Evolutionary conservation across 371 early-diverging fungal species (phyloP), one percentile per base, ranked within the genome.

Genomic region (Mucor indicus): DNA sequence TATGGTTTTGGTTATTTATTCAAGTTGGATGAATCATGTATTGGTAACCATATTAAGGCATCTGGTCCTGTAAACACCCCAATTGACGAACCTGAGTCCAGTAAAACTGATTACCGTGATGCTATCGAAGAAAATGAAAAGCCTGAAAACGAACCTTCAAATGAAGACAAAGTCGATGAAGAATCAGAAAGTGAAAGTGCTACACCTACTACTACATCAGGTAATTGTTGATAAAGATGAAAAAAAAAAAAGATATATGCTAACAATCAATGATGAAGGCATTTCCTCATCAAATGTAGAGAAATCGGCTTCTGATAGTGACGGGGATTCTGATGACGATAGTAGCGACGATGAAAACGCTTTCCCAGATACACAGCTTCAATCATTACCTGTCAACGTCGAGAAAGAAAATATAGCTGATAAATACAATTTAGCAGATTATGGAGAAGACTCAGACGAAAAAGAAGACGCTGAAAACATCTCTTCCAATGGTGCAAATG

Each of bases 1-100:
- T 99, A 98, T 69, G 99, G 99, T 5, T 89, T 98, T 69, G 98
- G 95, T 10, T 67, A 99, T 31, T 30, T 98, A 38, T 99, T 99
- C 73, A 83, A 84, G 47, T 57, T 96, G 39, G 93, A 91, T 43
- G 91, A 90, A 20, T 83, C 87, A 11, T 84, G 76, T 13, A 83
- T 79, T 45, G 90, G 71, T 25, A 86, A 71, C 55, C 95, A 75
- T 71, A 65, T 90, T 45, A 76, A 55, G 49, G 27, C 56, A 33
- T 12, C 8, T 29, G 30, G 6, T 29, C 12, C 8, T 12, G 30
- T 12, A 29, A 29, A 12, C 6, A 6, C 6, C 6, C 30, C 8
- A 29, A 29, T 55, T 1, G 17, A 42, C 53, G 16, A 47, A n/a
- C 1, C 17, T 52, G 29, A 11, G 65, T 62, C 1, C 54, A 52